These are phyloP conservation scores for Luffa aegyptiaca DNA, from an alignment of 306 rosid species.

Conservation along the genomic window DNA sequence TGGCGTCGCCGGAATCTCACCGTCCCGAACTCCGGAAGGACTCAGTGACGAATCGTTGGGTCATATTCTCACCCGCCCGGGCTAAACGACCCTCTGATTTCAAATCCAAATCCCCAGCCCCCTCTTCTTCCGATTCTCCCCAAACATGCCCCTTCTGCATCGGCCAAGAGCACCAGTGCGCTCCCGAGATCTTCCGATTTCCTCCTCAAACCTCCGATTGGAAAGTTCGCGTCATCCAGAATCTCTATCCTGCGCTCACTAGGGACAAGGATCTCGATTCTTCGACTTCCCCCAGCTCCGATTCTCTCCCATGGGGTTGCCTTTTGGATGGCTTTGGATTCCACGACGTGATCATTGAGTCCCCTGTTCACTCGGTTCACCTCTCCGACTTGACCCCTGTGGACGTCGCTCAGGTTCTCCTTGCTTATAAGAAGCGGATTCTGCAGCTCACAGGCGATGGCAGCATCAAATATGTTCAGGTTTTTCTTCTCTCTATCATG, in stretches of 20 bases:
- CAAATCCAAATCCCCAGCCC: conserved; percentile 53
- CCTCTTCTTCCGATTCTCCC: conserved; percentile 11
- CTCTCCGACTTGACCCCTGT: conserved; percentile 35
- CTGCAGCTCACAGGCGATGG: conserved; percentile 19
- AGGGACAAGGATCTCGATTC: not conserved
- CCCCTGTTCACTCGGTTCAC: conserved; percentile 56
- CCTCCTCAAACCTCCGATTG: conserved; percentile 44
- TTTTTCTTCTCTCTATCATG: not conserved
- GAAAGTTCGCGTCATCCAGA: conserved; percentile 67
- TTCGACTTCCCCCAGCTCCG: not conserved
- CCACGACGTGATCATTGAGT: conserved; percentile 67
- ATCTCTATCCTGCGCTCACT: conserved; percentile 65
- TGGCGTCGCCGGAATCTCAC: conserved; percentile 3
- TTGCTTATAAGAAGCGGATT: conserved; percentile 33
- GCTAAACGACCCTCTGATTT: conserved; percentile 69
- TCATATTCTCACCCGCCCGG: conserved; percentile 66
- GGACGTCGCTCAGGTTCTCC: conserved; percentile 31
- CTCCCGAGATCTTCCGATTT: conserved; percentile 73
- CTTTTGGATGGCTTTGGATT: conserved; percentile 51
- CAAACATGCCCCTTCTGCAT: conserved; percentile 69
- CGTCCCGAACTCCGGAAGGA: conserved; percentile 48
- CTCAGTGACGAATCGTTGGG: conserved; percentile 53
- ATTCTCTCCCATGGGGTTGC: conserved; percentile 7
- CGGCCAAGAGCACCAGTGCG: conserved; percentile 69
- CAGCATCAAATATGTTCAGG: conserved; percentile 67